Base-by-base conservation (phyloP, 768 basidiomycete genomes). In the Pleurotus platypus region DNA sequence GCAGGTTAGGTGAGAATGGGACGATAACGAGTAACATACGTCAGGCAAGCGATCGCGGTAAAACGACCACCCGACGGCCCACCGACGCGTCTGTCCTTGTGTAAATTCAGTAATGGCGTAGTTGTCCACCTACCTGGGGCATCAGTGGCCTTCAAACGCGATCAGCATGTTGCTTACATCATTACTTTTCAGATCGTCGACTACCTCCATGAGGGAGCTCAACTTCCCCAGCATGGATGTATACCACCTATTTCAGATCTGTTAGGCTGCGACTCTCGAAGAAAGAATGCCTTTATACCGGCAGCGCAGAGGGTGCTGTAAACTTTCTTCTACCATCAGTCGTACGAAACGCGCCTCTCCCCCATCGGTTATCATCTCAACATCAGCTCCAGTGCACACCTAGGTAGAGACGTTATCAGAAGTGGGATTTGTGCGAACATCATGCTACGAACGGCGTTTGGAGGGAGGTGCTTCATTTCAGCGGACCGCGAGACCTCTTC, bases 211-310 rank as follows among this genome's bases (percentile, higher is more conserved):
- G 2, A 98, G 76, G 2, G 92, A 92, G 0, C 89, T 82, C 69
- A 88, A 75, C 63, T 93, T 96, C 2, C 96, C 96, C 0, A 98
- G 78, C 82, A 98, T 88, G 4, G 92, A 92, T 0, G 95, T 94
- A 64, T 86, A 98, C 96, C 95, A 98, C 46, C 92, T 90, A 35
- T 49, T 51, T 49, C 18, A 16, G 30, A 35, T 9, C 9, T 35
- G 30, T 35, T 8, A 35, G 30, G 11, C 11, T 11, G 30, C 11
- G 30, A 11, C 30, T 35, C 8, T 35, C 30, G 30, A 11, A 8
- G 30, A 35, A 35, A 11, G 3, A 2, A 51, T 24, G 22, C 11
- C 60, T 76, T 54, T 58, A 91, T 58, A 91, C 92, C 80, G 74
- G 74, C 90, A 92, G 16, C 76, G 72, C 2, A 68, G 66, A n/a